These are phyloP conservation scores for Globisporangium megalacanthum DNA, from an alignment of 352 stramenopile species.

Conservation along the genomic window DNA sequence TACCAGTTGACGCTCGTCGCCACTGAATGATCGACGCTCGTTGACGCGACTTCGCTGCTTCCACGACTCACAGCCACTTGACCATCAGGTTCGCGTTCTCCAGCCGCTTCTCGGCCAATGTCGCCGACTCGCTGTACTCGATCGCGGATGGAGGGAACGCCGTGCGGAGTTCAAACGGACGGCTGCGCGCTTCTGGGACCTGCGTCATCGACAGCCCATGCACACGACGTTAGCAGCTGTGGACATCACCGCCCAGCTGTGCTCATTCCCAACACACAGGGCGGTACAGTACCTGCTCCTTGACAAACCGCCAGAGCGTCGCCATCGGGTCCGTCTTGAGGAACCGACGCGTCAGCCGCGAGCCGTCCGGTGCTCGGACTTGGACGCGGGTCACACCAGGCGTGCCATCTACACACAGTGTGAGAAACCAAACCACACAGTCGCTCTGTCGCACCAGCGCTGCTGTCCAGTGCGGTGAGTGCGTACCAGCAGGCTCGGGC, in stretches of 20 bases:
- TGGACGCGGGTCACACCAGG: slow-evolving; percentile 59
- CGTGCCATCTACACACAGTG: slow-evolving; percentile 25
- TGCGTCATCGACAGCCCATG: slow-evolving; percentile 7
- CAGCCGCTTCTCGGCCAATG: slow-evolving; percentile 60
- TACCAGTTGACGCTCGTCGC: neutral
- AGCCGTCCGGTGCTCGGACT: slow-evolving; percentile 61
- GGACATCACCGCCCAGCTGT: too few species aligned
- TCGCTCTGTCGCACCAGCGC: neutral
- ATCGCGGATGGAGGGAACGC: slow-evolving; percentile 53
- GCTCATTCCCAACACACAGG: too few species aligned
- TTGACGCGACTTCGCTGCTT: neutral
- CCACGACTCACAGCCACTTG: slow-evolving; percentile 40
- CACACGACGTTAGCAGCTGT: too few species aligned
- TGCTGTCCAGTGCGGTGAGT: neutral
- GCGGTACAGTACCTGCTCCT: slow-evolving; percentile 32
- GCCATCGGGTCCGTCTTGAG: slow-evolving; percentile 61
- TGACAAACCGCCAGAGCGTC: slow-evolving; percentile 65
- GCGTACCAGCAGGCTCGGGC: slow-evolving; percentile 50
- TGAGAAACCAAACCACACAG: slow-evolving; percentile 3
- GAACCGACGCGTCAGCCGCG: slow-evolving; percentile 64
- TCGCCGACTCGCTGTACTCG: slow-evolving; percentile 39
- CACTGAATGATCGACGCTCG: too few species aligned
- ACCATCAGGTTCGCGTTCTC: slow-evolving; percentile 77
- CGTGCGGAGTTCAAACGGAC: slow-evolving; percentile 71
- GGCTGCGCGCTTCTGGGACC: slow-evolving; percentile 57